Base-by-base conservation (phyloP, 164 flowering plant species). In the Santalum album region DNA sequence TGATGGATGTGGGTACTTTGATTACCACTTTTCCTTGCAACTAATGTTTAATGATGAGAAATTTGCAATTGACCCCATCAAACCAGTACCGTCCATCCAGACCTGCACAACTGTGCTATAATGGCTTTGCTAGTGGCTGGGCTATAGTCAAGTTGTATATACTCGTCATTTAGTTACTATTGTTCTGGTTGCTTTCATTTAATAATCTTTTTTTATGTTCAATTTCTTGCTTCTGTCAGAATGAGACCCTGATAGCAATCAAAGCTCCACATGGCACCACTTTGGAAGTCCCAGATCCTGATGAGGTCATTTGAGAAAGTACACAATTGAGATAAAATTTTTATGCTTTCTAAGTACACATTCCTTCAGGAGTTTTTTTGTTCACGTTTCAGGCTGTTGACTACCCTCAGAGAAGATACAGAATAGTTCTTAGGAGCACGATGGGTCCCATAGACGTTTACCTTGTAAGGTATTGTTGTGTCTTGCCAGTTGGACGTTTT, bases 391-490 rank as follows among this genome's bases (percentile, higher is more conserved):
- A 87, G 96, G 95, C 84, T 55, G 94, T 75, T 64, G 97, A 89
- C 50, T 87, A 83, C 76, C 85, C 86, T 21, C 99, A 89, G 57
- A 83, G 99, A 61, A 75, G 97, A 72, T 92, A 92, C 69, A 79
- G 95, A 65, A 79, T 92, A 23, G 87, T 87, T 64, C 84, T 92
- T 11, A 72, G 97, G 66, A 92, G 99, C 75, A 85, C 97, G 60
- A 87, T 89, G 96, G 99, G 96, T 40, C 96, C 96, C 1, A 86
- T 89, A 61, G 96, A 92, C 73, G 90, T 89, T 62, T 89, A 85
- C 70, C 91, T 92, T 58, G 96, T 92, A 61, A 89, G 96, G 99
- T 89, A 78, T 29, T 22, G 9, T 36, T 56, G 22, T 39, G 38
- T 48, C 19, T 52, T 54, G 32, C 34, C 34, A 16, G 2, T 50